Base-by-base conservation (phyloP, 495 filamentous ascomycete species). In the Sordaria brevicollis region DNA sequence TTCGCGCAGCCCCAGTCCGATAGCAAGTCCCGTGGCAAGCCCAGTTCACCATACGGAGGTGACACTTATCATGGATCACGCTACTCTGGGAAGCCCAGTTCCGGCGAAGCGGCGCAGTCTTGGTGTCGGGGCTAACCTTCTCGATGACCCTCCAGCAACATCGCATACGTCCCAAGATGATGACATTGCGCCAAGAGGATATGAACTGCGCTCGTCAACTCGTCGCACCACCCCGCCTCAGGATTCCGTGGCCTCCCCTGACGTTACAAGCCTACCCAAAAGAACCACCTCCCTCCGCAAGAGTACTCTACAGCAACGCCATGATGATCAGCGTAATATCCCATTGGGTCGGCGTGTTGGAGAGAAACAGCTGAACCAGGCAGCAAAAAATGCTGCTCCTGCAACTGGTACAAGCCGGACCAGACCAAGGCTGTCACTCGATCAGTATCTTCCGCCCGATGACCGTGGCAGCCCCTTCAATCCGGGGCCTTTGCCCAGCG, bases 41-140 rank as follows among this genome's bases (percentile, higher is more conserved):
- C 95, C 95, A 0, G 81, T 99, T 57, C 98, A 98, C 81, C 88
- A 96, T 65, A 96, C 89, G 74, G 95, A 99, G 79, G 90, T 91
- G 6, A 90, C 90, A 15, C 95, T 96, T 91, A 91, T 92, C 74
- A 78, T 96, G 15, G 94, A 96, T 72, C 89, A 90, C 66, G 81
- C 88, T 17, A 87, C 84, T 70, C 82, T 90, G n/a, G 92, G 90
- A 38, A 97, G 91, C 73, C 93, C 94, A 2, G 90, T 92, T 25
- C 88, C 92, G n/a, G n/a, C n/a, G 13, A 97, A 97, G 83, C 85
- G 94, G 62, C 88, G 94, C 70, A 96, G 93, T 76, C 80, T 94
- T 38, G 81, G 33, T 72, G 83, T 25, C 75, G 82, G 79, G 72
- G 91, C 92, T 76, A 89, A 89, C 77, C 86, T 96, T 65, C 92